Base-by-base conservation (phyloP, 208 protist genomes). In the Acanthamoeba healyi region DNA sequence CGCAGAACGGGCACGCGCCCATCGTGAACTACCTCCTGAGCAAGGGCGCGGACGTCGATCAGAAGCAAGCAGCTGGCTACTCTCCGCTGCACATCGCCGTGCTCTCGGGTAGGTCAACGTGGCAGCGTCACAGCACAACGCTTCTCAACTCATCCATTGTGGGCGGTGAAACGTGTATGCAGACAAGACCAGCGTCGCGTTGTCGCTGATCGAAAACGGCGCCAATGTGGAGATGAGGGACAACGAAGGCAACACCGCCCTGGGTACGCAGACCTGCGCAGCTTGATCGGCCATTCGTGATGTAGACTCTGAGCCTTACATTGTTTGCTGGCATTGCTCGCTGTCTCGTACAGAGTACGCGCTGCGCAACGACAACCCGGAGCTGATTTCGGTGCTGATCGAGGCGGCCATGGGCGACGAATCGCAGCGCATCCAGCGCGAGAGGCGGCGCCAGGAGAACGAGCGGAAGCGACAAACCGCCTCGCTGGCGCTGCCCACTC, bases 351-450 rank as follows among this genome's bases (percentile, higher is more conserved):
- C 32, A 63, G 79, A 88, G 51, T 88, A 88, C 24, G 79, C 79
- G 0, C 79, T 88, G 1, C 42, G 79, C n/a, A 88, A 88, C 36
- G 79, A 54, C 17, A 63, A 88, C 32, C 44, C 79, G 32, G 79
- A 88, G 36, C 46, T 88, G n/a, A 88, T 88, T 40, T 65, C 79
- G 49, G 79, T 88, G 29, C 51, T 88, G 79, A 65, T 88, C 46
- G 79, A 88, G 38, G 79, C 79, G 26, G 46, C 51, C 7, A 88
- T 26, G 46, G 32, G 79, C 51, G 44, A 61, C 70, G 70, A 1
- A 15, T 19, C 9, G 5, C 70, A 79, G 40, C 70, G 26, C 22
- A 34, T 14, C 32, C 70, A 46, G 70, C 70, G 70, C 0, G 17
- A 40, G 40, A 40, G 22, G 40, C 6, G 40, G 36, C 5, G 19